These are phyloP conservation scores for Capsicum pubescens DNA, from an alignment of 257 asterid species.

Conservation along the genomic window DNA sequence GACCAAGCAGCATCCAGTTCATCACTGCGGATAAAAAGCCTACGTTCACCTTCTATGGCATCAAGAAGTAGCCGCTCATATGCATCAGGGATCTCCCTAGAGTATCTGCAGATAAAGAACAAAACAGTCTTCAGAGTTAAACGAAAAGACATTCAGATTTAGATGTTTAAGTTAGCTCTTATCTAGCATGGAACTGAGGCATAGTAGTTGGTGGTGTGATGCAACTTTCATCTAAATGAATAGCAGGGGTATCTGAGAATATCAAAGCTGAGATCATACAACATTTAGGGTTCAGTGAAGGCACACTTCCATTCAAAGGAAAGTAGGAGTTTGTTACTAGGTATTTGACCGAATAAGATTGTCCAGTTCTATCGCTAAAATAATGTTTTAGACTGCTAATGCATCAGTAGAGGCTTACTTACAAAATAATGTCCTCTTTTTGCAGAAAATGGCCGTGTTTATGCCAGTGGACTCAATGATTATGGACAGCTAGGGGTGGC, in stretches of 20 bases:
- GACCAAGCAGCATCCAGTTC: conserved; percentile 98
- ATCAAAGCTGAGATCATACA: too few species aligned
- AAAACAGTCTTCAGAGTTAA: background rate
- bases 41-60: conserved; percentile 92
- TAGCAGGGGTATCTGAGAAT: too few species aligned
- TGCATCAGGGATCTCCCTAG: conserved; percentile 96
- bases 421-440: conserved; percentile 37
- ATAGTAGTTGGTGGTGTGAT: background rate
- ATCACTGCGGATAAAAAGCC: conserved; percentile 94
- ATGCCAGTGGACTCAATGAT: conserved; percentile 95
- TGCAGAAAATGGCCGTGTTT: conserved; percentile 85
- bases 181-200: conserved; percentile 1
- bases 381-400: conserved; percentile 23
- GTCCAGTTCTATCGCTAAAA: background rate
- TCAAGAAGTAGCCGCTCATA: conserved; percentile 93
- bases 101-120: conserved; percentile 53
- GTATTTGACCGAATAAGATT: background rate
- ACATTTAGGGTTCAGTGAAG: too few species aligned
- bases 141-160: background rate
- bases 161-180: background rate
- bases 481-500: conserved; percentile 90
- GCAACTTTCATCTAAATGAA: conserved; percentile 9
- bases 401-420: conserved; percentile 39
- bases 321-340: background rate
- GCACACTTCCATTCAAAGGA: too few species aligned